phyloP scores from a whole-genome alignment of 345 rosid genomes.

The Cardamine chenopodiifolia region DNA sequence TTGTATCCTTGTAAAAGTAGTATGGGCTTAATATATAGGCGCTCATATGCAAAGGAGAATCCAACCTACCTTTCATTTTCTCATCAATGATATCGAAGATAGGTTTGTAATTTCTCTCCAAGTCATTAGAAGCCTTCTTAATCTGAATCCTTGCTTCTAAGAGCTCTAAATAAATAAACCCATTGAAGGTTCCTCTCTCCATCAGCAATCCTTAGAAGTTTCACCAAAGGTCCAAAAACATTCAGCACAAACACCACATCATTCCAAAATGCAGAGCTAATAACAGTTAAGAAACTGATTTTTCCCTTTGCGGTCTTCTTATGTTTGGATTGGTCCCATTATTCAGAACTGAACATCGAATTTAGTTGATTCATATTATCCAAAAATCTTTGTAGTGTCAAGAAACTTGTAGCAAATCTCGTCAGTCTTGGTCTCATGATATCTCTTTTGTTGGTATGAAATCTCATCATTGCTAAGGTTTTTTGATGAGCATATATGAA shows the following conservation, averaged over 20 bases:
- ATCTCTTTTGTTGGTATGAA: neutral
- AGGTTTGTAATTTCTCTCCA: constrained; percentile 18
- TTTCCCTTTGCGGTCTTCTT: neutral
- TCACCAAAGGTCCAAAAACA: constrained; percentile 1
- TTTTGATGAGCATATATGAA: neutral
- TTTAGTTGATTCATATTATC: neutral
- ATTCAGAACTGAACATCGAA: neutral
- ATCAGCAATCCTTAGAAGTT: neutral
- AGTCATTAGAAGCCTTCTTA: neutral
- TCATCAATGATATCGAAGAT: constrained; percentile 23
- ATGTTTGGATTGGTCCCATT: neutral
- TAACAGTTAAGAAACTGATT: neutral
- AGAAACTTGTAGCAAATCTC: neutral
- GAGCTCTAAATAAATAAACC: constrained; percentile 19
- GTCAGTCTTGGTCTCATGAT: neutral
- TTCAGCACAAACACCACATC: neutral
- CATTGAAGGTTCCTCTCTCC: constrained; percentile 21
- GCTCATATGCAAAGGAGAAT: neutral
- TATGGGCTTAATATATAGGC: neutral
- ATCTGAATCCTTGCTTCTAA: neutral
- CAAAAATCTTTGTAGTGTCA: neutral
- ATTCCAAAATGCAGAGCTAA: constrained; percentile 7
- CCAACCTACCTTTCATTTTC: constrained; percentile 14
- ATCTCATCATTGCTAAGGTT: neutral
- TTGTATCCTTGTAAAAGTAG: constrained; percentile 4